phyloP scores from a whole-genome alignment of 2,329 filamentous ascomycete species.

The Monilinia laxa region DNA sequence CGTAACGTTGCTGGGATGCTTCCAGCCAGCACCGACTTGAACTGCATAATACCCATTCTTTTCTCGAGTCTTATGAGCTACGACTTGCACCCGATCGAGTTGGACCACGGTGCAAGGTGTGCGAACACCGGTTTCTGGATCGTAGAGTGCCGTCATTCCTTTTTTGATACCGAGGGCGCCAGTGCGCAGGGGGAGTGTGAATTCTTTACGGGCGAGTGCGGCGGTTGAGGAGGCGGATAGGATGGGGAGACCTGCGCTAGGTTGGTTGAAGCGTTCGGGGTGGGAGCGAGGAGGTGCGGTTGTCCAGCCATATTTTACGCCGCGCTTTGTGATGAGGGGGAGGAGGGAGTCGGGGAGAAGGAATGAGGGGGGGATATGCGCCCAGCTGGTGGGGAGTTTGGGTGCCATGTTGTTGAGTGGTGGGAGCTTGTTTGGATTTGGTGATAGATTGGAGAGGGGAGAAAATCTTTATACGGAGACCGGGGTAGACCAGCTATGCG shows the following conservation, averaged over 20 bases:
- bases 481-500: constrained; percentile 27
- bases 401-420: constrained; percentile 38
- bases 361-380: constrained; percentile 37
- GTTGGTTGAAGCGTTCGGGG: constrained; percentile 58
- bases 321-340: constrained; percentile 40
- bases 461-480: constrained; percentile 33
- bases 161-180: constrained; percentile 87
- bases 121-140: constrained; percentile 70
- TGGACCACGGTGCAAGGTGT: constrained; percentile 90
- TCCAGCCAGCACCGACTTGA: constrained; percentile 78
- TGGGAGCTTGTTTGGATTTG: constrained; percentile 24
- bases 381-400: constrained; percentile 41
- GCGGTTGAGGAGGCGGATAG: constrained; percentile 60
- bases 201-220: constrained; percentile 57
- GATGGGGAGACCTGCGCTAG: constrained; percentile 54
- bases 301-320: constrained; percentile 54
- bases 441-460: constrained; percentile 14
- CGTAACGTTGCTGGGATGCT: constrained; percentile 72
- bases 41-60: constrained; percentile 92
- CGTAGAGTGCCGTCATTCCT: constrained; percentile 92
- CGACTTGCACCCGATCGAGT: constrained; percentile 86
- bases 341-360: constrained; percentile 39
- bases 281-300: constrained; percentile 54
- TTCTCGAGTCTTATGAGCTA: constrained; percentile 78
- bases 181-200: constrained; percentile 65